Base-by-base conservation (phyloP, 1,284 basidiomycete species). In the Rhodotorula sp. region DNA sequence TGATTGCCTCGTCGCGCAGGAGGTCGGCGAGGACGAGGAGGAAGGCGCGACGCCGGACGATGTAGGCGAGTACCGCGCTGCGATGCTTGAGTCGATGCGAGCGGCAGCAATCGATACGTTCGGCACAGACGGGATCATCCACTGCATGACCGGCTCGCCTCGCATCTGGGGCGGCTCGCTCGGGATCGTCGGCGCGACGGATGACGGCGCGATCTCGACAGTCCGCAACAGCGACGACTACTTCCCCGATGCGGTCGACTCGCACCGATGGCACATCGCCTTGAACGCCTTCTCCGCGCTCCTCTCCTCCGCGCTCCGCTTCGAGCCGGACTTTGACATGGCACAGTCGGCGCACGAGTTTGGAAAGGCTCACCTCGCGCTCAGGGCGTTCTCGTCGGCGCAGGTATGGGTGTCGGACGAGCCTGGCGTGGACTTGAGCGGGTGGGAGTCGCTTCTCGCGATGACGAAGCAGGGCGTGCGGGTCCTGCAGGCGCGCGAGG, bases 291-390 rank as follows among this genome's bases (percentile, higher is more conserved):
- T 71, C 64, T 74, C 68, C 26, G 57, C 75, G 18, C 46, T 77
- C 30, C 60, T 79, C 40, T 55, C 65, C 2, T 20, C 64, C 3
- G 51, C 60, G 2, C 65, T 79, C 22, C 58, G 46, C 8, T 60
- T 77, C 60, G 64, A 70, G 22, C 72, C 72, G 40, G 77, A 78
- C 59, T 75, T 77, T 46, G 79, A 80, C 69, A 79, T 80, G 79
- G 74, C 76, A 37, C 66, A 72, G 46, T 65, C 58, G 34, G 40
- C 34, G 34, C 69, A 68, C 31, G 65, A 63, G 18, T 65, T 40
- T 9, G 70, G 59, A 0, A n/a, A 50, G 34, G 75, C 73, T 48
- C 78, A 80, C 53, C 72, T 78, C 24, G 71, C 75, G 0, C 70
- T 78, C 40, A 71, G 78, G 24, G 72, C 74, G 48, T 79, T 79